Evolutionary conservation across 208 protist species (phyloP), one percentile per base, ranked within the genome.

Genomic region (Crithidia sp.): DNA sequence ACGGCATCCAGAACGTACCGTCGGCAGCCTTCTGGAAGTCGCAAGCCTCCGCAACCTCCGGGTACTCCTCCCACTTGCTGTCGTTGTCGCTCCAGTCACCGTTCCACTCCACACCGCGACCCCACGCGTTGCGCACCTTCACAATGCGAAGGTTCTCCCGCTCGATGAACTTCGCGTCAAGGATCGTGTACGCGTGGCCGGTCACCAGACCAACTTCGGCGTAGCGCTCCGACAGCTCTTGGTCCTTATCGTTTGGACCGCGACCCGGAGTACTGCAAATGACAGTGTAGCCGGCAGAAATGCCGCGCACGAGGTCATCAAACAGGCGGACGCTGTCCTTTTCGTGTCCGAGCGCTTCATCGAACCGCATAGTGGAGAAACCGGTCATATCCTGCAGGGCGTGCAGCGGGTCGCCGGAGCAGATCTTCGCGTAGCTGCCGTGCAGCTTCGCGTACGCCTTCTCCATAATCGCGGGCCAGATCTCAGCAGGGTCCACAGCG

Each of bases 371-470:
- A 4, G 74, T 87, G 7, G 91, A 81, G 74, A 82, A 88, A 56
- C 91, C 91, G 54, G 87, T 91, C 77, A 95, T 78, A 69, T 97
- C 93, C 57, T 90, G 76, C 28, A 97, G 71, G n/a, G 93, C 91
- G 56, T 94, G 88, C 53, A 92, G 83, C 41, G 88, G 85, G 66
- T 97, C 90, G 65, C 93, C 91, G 53, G 82, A 82, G 71, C 69
- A 79, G 74, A 97, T 95, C 55, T 65, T 71, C 9, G 78, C 87
- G 78, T 97, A 97, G 71, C 81, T 88, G 37, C 91, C 91, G 63
- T 95, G 85, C 47, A 96, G 67, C 84, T 97, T 97, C 56, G 92
- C 92, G 81, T 90, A 97, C 55, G 93, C 93, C 75, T 97, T 97
- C 76, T 97, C 66, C 36, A 96, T 60, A 55, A 97, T 87, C 55